Base-by-base conservation (phyloP, 768 basidiomycete species). In the Boletus barrowsii region DNA sequence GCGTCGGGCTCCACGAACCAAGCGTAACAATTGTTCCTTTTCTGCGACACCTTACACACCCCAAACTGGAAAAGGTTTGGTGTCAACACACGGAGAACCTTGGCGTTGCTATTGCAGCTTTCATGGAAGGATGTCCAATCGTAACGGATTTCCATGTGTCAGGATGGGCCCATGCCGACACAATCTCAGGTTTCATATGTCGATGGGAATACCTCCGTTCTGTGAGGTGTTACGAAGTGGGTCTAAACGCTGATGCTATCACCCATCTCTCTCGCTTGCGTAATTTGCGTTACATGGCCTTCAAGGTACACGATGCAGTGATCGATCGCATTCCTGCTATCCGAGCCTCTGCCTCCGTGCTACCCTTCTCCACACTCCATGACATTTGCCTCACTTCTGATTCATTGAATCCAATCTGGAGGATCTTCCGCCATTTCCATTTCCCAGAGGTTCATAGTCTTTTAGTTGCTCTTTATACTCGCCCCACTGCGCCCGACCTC, bases 131-230 rank as follows among this genome's bases (percentile, higher is more conserved):
- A 24, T 58, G 47, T 47, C 48, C 58, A 17, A 33, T 36, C 6
- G 30, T 61, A 39, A 22, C 22, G 3, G 4, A 40, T 26, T 42
- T 61, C 10, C 1, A 10, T 7, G 43, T 42, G 6, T 15, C 41
- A 5, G 3, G 22, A 1, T 32, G 11, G 32, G 30, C 22, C 5
- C 14, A 42, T 15, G 18, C 10, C 18, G 37, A 51, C 20, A 20
- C 41, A 11, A 35, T 53, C 35, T 47, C 59, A 3, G 13, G 15
- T 13, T 44, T 60, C n/a, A 14, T 61, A n/a, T 42, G 54, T 20
- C 14, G 14, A 20, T 61, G 60, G 60, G 7, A 24, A 47, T 53
- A 50, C 26, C 41, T 61, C n/a, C 3, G 32, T 35, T 30, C 22
- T 11, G 48, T 53, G 17, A 1, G 6, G 18, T 61, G 59, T 44